A percentile compares a stretch with the other conserved stretches of the same genome.
Conservation (phyloP, 495 filamentous ascomycete genomes). For the Podospora anserina region DNA sequence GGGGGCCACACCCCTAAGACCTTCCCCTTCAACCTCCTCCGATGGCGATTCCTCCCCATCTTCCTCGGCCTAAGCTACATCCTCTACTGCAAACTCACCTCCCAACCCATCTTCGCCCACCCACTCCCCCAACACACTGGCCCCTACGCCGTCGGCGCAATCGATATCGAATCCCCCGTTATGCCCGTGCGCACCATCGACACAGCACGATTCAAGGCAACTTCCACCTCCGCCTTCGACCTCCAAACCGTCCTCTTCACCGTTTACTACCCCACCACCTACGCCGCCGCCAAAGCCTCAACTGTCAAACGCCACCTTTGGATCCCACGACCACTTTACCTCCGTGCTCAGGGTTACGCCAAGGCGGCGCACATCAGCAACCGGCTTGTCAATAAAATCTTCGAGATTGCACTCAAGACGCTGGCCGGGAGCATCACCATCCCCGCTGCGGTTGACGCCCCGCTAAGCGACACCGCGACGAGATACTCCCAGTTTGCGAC, state of each 20-base stretch:
- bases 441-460: conserved; percentile 43
- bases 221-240: conserved; percentile 40
- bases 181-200: conserved; percentile 33
- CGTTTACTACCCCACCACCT: conserved; percentile 45
- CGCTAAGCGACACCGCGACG: conserved; percentile 33
- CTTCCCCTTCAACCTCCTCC: too few relatives aligned
- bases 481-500: conserved; percentile 15
- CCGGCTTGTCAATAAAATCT: conserved; percentile 36
- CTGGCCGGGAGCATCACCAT: conserved; percentile 44
- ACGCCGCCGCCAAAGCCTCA: conserved; percentile 16
- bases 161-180: conserved; percentile 48
- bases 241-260: conserved; percentile 49
- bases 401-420: conserved; percentile 34
- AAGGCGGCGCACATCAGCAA: conserved; percentile 44
- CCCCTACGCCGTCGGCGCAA: conserved; percentile 43
- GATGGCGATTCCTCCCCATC: conserved; percentile 26
- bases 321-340: conserved; percentile 48
- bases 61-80: conserved; percentile 27
- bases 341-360: conserved; percentile 50
- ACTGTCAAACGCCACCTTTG: conserved; percentile 41
- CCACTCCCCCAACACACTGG: conserved; percentile 48
- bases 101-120: conserved; percentile 41
- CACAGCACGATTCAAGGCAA: conserved; percentile 36
- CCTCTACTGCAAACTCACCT: conserved; percentile 40
- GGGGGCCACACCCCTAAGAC: neutral